These are phyloP conservation scores for Insectozyma bohioensis DNA, from an alignment of 1,139 yeast species.

Conservation along the genomic window DNA sequence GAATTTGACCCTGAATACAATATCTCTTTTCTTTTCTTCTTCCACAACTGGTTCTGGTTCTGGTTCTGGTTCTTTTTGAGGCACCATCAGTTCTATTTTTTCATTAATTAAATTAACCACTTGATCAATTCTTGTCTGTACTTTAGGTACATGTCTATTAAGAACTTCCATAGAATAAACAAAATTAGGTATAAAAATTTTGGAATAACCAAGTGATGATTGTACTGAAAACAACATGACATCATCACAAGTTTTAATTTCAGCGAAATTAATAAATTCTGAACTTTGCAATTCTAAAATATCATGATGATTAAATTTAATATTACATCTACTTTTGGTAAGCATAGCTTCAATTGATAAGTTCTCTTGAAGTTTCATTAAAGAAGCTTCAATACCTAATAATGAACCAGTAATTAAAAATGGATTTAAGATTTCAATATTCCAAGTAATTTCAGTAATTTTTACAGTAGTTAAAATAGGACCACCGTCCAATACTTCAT, in stretches of 20 bases:
- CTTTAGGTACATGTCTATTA: constrained; percentile 14
- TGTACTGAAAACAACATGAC: constrained; percentile 20
- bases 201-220: constrained; percentile 34
- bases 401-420: constrained; percentile 9
- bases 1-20: constrained; percentile 28
- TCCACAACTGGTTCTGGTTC: background rate
- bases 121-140: constrained; percentile 19
- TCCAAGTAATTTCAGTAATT: constrained; percentile 23
- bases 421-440: constrained; percentile 21
- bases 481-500: constrained; percentile 4
- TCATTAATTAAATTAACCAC: constrained; percentile 12
- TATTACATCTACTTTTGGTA: constrained; percentile 8
- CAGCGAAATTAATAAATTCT: constrained; percentile 24
- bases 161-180: constrained; percentile 20
- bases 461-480: constrained; percentile 19
- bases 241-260: constrained; percentile 17
- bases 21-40: background rate
- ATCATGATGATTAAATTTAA: constrained; percentile 7
- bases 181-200: constrained; percentile 31
- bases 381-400: constrained; percentile 5
- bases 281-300: constrained; percentile 33
- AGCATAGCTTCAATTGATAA: constrained; percentile 3
- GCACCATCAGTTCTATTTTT: background rate
- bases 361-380: constrained; percentile 5
- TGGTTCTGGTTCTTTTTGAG: background rate